Base-by-base conservation (phyloP, 2,329 filamentous ascomycete species). In the Mariannaea elegans region DNA sequence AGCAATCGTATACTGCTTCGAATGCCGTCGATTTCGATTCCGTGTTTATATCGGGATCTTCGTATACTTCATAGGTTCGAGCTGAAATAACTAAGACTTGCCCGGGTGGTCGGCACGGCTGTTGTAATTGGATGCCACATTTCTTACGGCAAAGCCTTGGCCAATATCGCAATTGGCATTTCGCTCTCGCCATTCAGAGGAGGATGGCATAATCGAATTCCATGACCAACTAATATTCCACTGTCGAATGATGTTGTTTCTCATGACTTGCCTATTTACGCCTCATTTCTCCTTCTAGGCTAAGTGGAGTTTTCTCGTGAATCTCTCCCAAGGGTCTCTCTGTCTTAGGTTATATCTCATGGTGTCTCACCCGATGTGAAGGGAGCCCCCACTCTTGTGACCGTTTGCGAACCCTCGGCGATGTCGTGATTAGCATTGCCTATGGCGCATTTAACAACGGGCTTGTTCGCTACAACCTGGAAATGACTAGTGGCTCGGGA, bases 371-470 rank as follows among this genome's bases (percentile, higher is more conserved):
- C 9, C 6, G 24, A 5, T 6, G 24, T 27, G 24, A 27, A 27
- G 24, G 24, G 24, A 27, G 55, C 62, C 67, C 47, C 62, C 67
- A 68, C 67, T 69, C 62, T 58, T 56, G 3, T 42, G 34, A 51
- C 51, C 44, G 54, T 63, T 60, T 60, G 51, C 62, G 56, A 64
- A 38, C 16, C 34, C 24, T 42, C 48, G 59, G 49, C 60, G 48
- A 71, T 71, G 68, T 71, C 68, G 68, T 66, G 65, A 71, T 71
- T 54, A 54, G 58, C 61, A 46, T 41, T 61, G 34, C 21, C 31
- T 44, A 71, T 71, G 64, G 67, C 65, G 67, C 61, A 57, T 53
- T 60, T 13, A 9, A 9, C 24, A 27, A 9, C 9, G 24, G 24
- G n/a, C n/a, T n/a, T n/a, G n/a, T n/a, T n/a, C n/a, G n/a, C n/a